Conservation (phyloP, 805 yeast genomes). For the Millerozyma acaciae region DNA sequence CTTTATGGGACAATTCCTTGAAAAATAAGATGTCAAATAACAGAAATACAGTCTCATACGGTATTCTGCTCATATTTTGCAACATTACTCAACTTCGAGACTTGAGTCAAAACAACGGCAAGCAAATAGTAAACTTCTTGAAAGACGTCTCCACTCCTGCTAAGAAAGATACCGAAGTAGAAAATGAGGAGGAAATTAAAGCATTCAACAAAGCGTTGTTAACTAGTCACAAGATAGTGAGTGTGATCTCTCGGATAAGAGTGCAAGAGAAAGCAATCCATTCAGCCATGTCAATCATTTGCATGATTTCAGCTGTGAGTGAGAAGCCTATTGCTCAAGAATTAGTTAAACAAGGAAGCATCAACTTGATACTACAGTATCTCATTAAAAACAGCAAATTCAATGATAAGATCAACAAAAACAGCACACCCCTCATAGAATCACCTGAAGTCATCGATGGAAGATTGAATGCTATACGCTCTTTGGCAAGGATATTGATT, state of each 20-base stretch:
- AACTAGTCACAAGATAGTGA: constrained; percentile 19
- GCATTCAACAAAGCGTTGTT: constrained; percentile 29
- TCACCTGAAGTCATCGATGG: constrained; percentile 16
- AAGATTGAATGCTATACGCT: constrained; percentile 32
- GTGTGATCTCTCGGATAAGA: constrained; percentile 15
- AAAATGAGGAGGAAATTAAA: constrained; percentile 23
- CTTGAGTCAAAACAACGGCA: constrained; percentile 21
- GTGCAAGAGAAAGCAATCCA: constrained; percentile 12
- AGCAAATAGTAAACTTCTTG: constrained; percentile 31
- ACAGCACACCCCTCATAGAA: constrained; percentile 16
- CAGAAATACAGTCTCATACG: constrained; percentile 24
- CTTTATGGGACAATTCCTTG: constrained; percentile 1
- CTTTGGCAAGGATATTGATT: constrained; percentile 44
- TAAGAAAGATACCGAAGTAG: constrained; percentile 14
- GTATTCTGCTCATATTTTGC: constrained; percentile 37
- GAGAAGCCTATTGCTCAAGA: constrained; percentile 23
- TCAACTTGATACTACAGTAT: constrained; percentile 36
- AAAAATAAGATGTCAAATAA: background rate
- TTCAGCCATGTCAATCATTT: constrained; percentile 30
- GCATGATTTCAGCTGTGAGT: constrained; percentile 29
- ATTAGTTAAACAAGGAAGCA: constrained; percentile 45
- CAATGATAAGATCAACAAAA: constrained; percentile 14
- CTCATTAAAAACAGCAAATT: constrained; percentile 28
- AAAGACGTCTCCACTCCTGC: constrained; percentile 33
- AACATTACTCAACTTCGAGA: constrained; percentile 36